Base-by-base conservation (phyloP, 352 stramenopile genomes). In the Phytophthora crassamura region DNA sequence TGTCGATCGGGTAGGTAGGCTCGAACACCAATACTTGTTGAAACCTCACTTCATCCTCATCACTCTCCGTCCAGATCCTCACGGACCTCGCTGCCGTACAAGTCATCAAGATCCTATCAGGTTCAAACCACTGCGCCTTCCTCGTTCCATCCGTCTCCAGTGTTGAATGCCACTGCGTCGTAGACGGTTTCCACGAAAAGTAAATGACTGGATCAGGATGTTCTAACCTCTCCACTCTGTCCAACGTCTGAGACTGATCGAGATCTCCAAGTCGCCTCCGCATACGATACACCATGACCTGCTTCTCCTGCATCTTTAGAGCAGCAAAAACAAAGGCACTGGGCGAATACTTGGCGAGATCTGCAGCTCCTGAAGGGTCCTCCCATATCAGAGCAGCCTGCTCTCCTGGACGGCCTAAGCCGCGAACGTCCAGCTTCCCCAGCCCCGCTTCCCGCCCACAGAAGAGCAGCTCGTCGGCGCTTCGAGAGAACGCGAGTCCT, bases 171-270 rank as follows among this genome's bases (percentile, higher is more conserved):
- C 80, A 82, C 39, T 86, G 84, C 15, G 73, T 84, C 40, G 72
- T 86, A 5, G 86, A 75, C 4, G 85, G 84, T 72, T 92, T 95
- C 86, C 86, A 95, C 30, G 84, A 88, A 50, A 88, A 85, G 58
- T 91, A 93, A 22, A 87, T 81, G 32, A 95, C 78, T 12, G 75
- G 81, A n/a, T 91, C 77, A 1, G 74, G 59, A 42, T 95, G 86
- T 7, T 48, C 35, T 14, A 95, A 64, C 14, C 45, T 47, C 38
- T 94, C 70, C 14, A 82, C 56, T 30, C 22, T 67, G n/a, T 62
- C 16, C 48, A 74, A 49, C 18, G 15, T 67, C 34, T 75, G 61
- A 12, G 46, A 50, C 25, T 59, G 16, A 20, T 75, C 66, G 18
- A 40, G 1, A 9, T 67, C 61, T 9, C 53, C 57, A 5, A 72